Evolutionary conservation across 148 eudicot species (phyloP).

Genomic region (Vaccinium macrocarpon): DNA sequence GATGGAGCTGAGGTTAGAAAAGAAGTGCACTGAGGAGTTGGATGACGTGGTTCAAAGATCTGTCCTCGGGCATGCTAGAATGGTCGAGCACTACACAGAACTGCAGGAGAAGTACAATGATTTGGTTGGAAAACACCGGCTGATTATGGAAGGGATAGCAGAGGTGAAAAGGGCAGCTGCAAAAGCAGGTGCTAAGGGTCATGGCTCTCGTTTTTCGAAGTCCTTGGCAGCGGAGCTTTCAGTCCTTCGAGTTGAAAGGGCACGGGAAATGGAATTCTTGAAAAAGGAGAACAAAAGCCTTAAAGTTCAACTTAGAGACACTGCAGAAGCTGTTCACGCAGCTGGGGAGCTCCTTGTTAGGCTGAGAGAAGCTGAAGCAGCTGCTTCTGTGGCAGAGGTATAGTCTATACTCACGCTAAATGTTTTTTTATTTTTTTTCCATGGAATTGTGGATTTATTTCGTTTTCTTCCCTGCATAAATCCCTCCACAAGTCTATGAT

Average conservation of each 20-base stretch:
- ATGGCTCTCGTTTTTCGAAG: slow-evolving; percentile 77
- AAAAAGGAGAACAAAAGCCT: slow-evolving; percentile 77
- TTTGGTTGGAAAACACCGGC: slow-evolving; percentile 58
- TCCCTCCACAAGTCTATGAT: neutral
- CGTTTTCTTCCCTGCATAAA: neutral
- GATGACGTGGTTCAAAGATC: slow-evolving; percentile 84
- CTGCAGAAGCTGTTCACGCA: slow-evolving; percentile 97
- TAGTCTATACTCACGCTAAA: neutral
- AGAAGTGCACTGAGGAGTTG: slow-evolving; percentile 71
- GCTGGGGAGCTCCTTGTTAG: slow-evolving; percentile 93
- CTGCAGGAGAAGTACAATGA: slow-evolving; percentile 84
- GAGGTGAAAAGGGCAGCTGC: slow-evolving; percentile 85
- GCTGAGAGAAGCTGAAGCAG: slow-evolving; percentile 93
- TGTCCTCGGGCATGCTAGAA: slow-evolving; percentile 69
- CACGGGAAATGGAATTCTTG: slow-evolving; percentile 70
- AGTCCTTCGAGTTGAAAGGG: slow-evolving; percentile 66
- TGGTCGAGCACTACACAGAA: slow-evolving; percentile 86
- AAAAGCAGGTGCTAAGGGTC: slow-evolving; percentile 82
- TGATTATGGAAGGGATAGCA: slow-evolving; percentile 65
- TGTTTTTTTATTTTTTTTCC: too few relatives aligned
- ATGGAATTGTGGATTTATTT: neutral
- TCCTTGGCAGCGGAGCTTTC: slow-evolving; percentile 84
- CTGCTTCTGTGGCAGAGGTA: slow-evolving; percentile 87
- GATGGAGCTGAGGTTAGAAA: slow-evolving; percentile 69
- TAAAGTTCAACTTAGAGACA: slow-evolving; percentile 78